Base-by-base conservation (phyloP, 164 flowering plant genomes). In the Sextonia rubra region DNA sequence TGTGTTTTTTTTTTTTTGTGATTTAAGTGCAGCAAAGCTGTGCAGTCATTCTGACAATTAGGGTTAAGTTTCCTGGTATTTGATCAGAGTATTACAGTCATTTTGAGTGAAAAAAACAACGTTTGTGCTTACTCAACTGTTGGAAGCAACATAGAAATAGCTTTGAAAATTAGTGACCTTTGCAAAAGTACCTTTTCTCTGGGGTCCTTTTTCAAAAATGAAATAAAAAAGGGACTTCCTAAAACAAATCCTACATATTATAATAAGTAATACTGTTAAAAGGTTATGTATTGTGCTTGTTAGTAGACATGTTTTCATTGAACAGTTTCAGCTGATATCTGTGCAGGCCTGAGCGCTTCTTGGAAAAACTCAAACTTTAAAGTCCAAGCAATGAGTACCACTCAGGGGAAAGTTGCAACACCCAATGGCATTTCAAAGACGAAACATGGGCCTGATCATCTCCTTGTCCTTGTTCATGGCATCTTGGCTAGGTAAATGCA, bases 381-480 rank as follows among this genome's bases (percentile, higher is more conserved):
- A 80, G 76, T 82, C 69, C 85, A 84, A 79, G 88, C 86, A 52
- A 91, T 91, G 97, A 77, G 80, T 74, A 76, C 84, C 22, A 82
- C 82, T 74, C 76, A 77, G 22, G 89, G 90, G 70, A 84, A 77
- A 75, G 64, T 80, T 81, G 70, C 78, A 49, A 77, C 88, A 24
- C 79, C 87, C 32, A 76, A 68, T 60, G 75, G 78, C 48, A 29
- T 72, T 72, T 60, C 25, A 47, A 78, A 77, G 76, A 72, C 63
- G 25, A 82, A 82, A 68, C 76, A 82, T 76, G 87, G 83, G 62
- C 98, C 98, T 18, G 99, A 92, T 82, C 99, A 95, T 84, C 96
- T 95, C 70, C 94, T 95, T 81, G 98, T 95, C 72, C 96, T 95
- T 78, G 98, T 92, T 74, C 99, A 95, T 81, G 99, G 99, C 66